Conservation (phyloP, 805 yeast genomes). For the Spathaspora girioi region DNA sequence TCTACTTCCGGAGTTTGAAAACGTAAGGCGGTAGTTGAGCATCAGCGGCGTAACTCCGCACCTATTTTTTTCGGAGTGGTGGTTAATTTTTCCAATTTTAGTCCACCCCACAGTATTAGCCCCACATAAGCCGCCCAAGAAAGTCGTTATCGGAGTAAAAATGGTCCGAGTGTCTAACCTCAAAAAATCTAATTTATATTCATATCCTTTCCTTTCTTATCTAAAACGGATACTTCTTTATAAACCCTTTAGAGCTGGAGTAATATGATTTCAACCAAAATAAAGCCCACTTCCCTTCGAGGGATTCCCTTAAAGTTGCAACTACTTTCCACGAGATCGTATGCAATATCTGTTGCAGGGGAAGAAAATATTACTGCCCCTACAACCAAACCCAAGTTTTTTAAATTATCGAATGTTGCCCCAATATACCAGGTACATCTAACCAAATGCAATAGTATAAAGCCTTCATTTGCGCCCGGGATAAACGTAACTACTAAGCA, state of each 20-base stretch:
- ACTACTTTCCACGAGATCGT: background rate
- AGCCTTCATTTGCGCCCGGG: background rate
- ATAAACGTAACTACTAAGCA: background rate
- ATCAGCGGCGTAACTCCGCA: background rate
- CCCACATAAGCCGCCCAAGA: background rate
- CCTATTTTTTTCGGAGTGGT: background rate
- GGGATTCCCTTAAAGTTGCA: background rate
- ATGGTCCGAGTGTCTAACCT: background rate
- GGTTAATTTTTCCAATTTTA: background rate
- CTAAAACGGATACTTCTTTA: no score
- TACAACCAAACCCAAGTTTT: background rate
- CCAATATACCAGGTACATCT: background rate
- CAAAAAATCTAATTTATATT: background rate
- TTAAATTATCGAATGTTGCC: background rate
- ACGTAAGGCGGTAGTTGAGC: no score
- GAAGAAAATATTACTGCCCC: background rate
- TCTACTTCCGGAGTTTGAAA: no score
- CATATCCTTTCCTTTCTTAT: no score
- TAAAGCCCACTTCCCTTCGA: background rate
- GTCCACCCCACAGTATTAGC: background rate
- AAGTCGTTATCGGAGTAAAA: no score
- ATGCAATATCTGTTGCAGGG: background rate
- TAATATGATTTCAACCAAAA: background rate
- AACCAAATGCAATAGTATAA: background rate
- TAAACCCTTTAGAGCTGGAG: no score